Base-by-base conservation (phyloP, 108 stramenopile species). In the Epithemia pelagica region DNA sequence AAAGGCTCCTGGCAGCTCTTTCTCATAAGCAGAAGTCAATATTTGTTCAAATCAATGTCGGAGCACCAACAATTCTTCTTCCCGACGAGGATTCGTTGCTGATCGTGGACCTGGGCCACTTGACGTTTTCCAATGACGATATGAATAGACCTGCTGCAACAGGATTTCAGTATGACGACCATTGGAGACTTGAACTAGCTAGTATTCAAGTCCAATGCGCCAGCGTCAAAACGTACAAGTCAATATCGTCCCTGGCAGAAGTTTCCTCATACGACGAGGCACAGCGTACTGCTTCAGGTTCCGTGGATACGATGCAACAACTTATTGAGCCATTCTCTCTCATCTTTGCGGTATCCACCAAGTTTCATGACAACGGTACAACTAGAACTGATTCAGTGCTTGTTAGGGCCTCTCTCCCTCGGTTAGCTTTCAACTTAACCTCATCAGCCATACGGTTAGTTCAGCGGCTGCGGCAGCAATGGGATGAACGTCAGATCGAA, bases 281-380 rank as follows among this genome's bases (percentile, higher is more conserved):
- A 5, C 37, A 46, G 37, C 37, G 15, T 46, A 15, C 5, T 10
- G 15, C 15, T 46, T 46, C 37, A 46, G 15, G 37, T 46, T 5
- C 37, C 37, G 15, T 10, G 37, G 15, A 46, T 46, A 15, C 37
- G 10, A 33, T 32, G 23, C 58, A 65, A 19, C 73, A 74, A 28
- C 28, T 88, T n/a, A 72, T 89, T 26, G 88, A 89, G 69, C 80
- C 84, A 3, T 89, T 89, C 68, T 83, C 82, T 3, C 67, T 89
- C 24, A 74, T 80, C 27, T 86, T 89, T 61, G 55, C 51, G 0
- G 69, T 84, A 31, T 64, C 61, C 31, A 86, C 82, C 10, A 75
- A 60, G 30, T 58, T 88, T 64, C 75, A 66, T 7, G 28, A 32
- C 5, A 61, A 59, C 26, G 66, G 70, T 28, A 23, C 7, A 15